Base-by-base conservation (phyloP, 257 asterid species). In the Solanum sparsipilum region DNA sequence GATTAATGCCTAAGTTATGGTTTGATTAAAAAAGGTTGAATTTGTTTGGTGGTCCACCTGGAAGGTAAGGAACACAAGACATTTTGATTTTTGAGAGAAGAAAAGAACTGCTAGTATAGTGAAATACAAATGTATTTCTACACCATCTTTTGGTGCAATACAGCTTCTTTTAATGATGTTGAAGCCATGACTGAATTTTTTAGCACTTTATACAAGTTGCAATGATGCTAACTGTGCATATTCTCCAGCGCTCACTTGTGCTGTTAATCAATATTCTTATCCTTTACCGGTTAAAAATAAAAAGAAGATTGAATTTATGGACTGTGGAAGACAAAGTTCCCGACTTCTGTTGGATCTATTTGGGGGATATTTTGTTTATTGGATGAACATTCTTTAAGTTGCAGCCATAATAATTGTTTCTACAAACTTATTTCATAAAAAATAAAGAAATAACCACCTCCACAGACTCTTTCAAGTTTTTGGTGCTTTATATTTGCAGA, bases 401-500 rank as follows among this genome's bases (percentile, higher is more conserved):
- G 39, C 44, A 46, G 44, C 0, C 29, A 29, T 6, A 48, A 81
- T 82, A 46, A 3, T 48, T 9, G 41, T 29, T 46, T 82, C 20
- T 36, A 9, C 3, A 82, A 25, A 46, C 11, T 29, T 15, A 7
- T 44, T 44, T 79, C 63, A 27, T 58, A 79, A 46, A 25, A 79
- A 25, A 27, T 8, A 44, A 41, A 25, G 63, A 25, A 79, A 44
- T 27, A 27, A 27, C 38, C 0, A 15, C 44, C 68, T 46, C 41
- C 70, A 48, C 9, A 18, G 44, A 46, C 20, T 82, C 27, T 46
- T 82, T 48, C 11, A 82, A 9, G 85, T 81, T 29, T 7, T n/a
- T 39, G 52, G 52, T 87, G 70, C 39, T 76, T 76, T 86, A 31
- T 92, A 87, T 91, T 85, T 92, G 88, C 95, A 97, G 99, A 92